Conservation (phyloP, 345 rosid species). For the Linum trigynum region DNA sequence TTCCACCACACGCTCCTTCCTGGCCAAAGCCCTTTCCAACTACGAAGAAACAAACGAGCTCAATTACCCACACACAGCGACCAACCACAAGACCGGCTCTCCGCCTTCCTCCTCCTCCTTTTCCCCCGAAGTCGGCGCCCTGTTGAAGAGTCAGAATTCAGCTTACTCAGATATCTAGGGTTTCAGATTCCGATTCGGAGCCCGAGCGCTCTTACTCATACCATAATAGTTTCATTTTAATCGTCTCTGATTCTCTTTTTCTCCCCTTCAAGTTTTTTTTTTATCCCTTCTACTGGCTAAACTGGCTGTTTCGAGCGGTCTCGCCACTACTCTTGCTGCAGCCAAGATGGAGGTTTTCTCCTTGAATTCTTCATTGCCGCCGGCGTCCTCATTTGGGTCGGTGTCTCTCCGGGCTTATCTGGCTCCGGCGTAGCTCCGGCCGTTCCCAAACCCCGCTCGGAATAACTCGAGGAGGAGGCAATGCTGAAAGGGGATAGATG, state of each 20-base stretch:
- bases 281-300: not conserved
- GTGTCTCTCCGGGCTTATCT: not conserved
- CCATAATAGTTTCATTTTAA: not conserved
- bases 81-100: not conserved
- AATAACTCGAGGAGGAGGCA: not conserved
- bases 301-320: conserved; percentile 21
- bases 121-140: not conserved
- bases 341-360: conserved; percentile 24
- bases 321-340: conserved; percentile 16
- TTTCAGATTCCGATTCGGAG: not conserved
- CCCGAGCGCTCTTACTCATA: not conserved
- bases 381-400: conserved; percentile 5
- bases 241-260: not conserved
- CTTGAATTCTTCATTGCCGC: conserved; percentile 11
- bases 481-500: conserved; percentile 4
- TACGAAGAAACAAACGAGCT: not conserved
- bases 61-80: not conserved
- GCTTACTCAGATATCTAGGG: not conserved
- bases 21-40: not conserved
- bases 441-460: conserved; percentile 3
- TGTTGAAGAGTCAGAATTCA: not conserved
- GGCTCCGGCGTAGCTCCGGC: not conserved
- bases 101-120: not conserved
- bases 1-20: not conserved
- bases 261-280: not conserved